These are phyloP conservation scores for Gaeumannomyces sp. DNA, from an alignment of 2,329 filamentous ascomycete genomes.

Conservation along the genomic window DNA sequence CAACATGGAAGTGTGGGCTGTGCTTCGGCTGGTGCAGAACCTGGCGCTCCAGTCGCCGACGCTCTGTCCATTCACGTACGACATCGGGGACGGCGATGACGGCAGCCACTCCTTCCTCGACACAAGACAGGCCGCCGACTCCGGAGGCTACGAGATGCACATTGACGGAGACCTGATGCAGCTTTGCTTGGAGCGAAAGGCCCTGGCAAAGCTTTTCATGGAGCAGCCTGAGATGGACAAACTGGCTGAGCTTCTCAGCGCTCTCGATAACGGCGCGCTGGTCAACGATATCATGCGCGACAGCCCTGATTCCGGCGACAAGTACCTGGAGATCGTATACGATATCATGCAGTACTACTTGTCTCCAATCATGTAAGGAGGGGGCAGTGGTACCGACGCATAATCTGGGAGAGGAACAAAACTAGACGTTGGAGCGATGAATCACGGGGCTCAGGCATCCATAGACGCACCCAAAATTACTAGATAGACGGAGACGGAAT, in stretches of 20 bases:
- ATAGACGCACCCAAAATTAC: background rate
- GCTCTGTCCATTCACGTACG: constrained; percentile 43
- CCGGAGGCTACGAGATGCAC: constrained; percentile 48
- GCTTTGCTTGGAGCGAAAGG: constrained; percentile 42
- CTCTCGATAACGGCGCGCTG: constrained; percentile 39
- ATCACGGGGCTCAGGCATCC: background rate
- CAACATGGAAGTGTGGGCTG: constrained; percentile 51
- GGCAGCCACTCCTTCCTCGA: constrained; percentile 14
- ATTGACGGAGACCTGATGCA: constrained; percentile 61
- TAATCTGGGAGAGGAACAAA: background rate
- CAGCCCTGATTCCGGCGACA: constrained; percentile 15
- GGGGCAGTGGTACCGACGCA: background rate
- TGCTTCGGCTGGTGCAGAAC: constrained; percentile 70
- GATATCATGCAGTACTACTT: constrained; percentile 48
- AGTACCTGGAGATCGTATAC: constrained; percentile 46
- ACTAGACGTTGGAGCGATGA: background rate
- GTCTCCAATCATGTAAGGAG: constrained; percentile 38
- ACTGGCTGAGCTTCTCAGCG: constrained; percentile 43
- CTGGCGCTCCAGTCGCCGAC: constrained; percentile 45
- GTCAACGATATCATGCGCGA: constrained; percentile 21
- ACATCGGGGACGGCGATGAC: constrained; percentile 13
- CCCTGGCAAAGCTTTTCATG: constrained; percentile 36
- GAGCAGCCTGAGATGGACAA: constrained; percentile 27
- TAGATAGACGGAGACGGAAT: background rate
- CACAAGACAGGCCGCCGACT: constrained; percentile 27